Evolutionary conservation across 2,329 filamentous ascomycete species (phyloP), one percentile per base, ranked within the genome.

Genomic region (Venturia oleaginea): DNA sequence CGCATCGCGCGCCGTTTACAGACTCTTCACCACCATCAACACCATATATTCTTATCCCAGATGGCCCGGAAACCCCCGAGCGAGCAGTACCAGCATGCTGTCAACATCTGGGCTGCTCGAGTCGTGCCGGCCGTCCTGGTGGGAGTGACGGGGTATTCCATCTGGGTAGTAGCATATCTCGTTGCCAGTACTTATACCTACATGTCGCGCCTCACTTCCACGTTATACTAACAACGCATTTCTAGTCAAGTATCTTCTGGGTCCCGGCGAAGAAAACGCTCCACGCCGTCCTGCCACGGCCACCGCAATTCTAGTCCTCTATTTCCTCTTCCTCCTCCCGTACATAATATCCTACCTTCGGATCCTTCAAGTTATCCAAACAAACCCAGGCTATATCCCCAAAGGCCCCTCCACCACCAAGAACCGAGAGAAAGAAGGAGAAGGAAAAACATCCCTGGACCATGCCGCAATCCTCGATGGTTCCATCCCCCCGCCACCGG

Each of bases 221-320:
- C 6, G 15, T 48, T 22, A 62, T 30, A 54, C 19, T 34, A 37
- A 54, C 11, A 27, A 51, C 8, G 6, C 34, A 6, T 57, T 66
- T 65, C 64, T 71, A 91, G 89, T 93, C 68, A 78, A 89, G 69
- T 92, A 91, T 72, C 83, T 96, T 57, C 79, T 92, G 67, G 74
- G 79, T 64, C 79, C 81, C 30, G 71, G 75, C 66, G 73, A 70
- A 70, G 69, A 70, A 72, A 57, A 73, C 71, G 8, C 61, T 30
- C 17, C 30, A 51, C 30, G 54, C 72, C 76, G 82, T 78, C 72
- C 77, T 65, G 81, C 83, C 63, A 77, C 86, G 37, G 91, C 86
- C 51, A 83, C 88, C 65, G 85, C 84, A 15, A 83, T 96, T 64
- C 79, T 96, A 55, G 83, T 86, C 34, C 75, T 92, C 30, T 92